These are phyloP conservation scores for Neofusicoccum cordaticola DNA, from an alignment of 2,329 filamentous ascomycete genomes.

Conservation along the genomic window DNA sequence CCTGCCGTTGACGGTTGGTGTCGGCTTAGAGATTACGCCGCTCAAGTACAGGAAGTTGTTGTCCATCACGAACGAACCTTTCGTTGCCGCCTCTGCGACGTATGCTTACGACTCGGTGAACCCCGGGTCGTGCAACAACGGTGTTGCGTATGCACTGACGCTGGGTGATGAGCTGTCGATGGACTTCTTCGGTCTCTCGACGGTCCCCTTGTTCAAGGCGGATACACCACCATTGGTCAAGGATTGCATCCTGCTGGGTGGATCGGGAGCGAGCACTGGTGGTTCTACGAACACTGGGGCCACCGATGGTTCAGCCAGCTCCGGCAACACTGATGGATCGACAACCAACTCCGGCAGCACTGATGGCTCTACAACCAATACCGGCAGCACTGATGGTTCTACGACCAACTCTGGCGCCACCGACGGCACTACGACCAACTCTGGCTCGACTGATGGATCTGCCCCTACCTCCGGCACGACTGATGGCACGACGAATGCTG, in stretches of 20 bases:
- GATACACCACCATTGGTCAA: neutral
- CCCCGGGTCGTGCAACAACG: neutral
- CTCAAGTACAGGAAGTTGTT: slow-evolving; percentile 1
- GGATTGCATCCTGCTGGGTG: neutral
- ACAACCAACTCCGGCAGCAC: no score
- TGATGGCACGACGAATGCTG: no score
- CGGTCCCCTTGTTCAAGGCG: neutral
- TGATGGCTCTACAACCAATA: no score
- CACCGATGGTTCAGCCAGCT: neutral
- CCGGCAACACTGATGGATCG: neutral
- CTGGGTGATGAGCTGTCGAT: slow-evolving; percentile 1
- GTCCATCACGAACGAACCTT: neutral
- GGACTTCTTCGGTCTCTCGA: neutral
- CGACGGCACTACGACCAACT: no score
- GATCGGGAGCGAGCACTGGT: neutral
- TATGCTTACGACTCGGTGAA: neutral
- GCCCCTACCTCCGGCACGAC: no score
- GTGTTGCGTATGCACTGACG: neutral
- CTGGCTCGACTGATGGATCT: no score
- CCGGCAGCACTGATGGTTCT: no score
- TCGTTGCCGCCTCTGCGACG: neutral
- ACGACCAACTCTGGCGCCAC: no score
- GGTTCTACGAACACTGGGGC: neutral
- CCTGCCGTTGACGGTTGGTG: neutral
- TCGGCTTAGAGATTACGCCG: neutral